Conservation (phyloP, 257 asterid genomes). For the Solanum pinnatisectum region DNA sequence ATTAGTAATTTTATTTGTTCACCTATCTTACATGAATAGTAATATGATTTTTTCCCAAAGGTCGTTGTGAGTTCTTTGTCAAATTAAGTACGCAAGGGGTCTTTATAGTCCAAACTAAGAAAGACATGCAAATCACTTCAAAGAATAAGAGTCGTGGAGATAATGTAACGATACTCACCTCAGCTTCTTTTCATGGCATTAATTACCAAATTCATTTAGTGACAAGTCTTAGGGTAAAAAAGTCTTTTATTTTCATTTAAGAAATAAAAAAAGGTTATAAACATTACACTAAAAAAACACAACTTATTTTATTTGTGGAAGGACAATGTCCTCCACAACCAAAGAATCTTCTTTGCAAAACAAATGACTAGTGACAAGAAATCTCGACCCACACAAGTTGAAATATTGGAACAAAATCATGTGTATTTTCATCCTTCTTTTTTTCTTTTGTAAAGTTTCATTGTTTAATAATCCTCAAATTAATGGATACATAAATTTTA, state of each 20-base stretch:
- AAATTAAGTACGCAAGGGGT: accelerated
- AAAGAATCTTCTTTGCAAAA: neutral
- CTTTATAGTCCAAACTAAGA: too few species aligned
- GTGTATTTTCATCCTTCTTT: neutral
- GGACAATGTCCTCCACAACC: neutral
- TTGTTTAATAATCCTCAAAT: neutral
- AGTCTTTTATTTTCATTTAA: too few species aligned
- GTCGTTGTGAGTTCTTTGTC: too few species aligned
- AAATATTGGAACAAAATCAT: neutral
- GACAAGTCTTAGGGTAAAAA: too few species aligned
- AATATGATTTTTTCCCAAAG: neutral
- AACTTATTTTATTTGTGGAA: neutral
- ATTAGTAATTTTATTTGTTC: too few species aligned
- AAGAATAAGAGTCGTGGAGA: too few species aligned
- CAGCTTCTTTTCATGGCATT: neutral
- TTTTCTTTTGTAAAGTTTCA: neutral
- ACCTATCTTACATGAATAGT: too few species aligned
- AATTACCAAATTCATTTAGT: too few species aligned
- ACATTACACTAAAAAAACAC: too few species aligned
- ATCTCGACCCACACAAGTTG: neutral
- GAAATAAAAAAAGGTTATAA: too few species aligned
- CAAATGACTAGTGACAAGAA: neutral
- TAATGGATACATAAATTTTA: neutral
- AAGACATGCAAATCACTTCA: too few species aligned
- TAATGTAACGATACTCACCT: neutral